A percentile compares a stretch with the other conserved stretches of the same genome.
Evolutionary conservation across 768 basidiomycete genomes (phyloP).

Genomic region (Psilocybe tampanensis): DNA sequence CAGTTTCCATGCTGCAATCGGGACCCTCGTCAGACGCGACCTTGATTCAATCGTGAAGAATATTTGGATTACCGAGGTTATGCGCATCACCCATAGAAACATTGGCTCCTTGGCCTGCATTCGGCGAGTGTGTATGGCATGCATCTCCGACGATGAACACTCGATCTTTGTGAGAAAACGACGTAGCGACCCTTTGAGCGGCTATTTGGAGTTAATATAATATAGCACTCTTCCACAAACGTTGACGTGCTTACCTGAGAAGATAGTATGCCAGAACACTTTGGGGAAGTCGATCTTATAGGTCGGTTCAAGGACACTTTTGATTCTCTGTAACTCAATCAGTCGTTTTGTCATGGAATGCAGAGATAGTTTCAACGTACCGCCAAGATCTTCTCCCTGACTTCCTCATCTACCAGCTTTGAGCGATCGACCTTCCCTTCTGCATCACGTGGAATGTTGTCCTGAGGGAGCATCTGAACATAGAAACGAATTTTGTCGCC

Average conservation of each 20-base stretch:
- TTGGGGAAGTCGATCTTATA: constrained; percentile 3
- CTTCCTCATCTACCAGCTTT: not conserved
- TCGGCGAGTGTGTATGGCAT: constrained; percentile 14
- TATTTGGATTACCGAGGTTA: not conserved
- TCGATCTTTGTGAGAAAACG: constrained; percentile 3
- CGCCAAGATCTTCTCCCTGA: constrained; percentile 1
- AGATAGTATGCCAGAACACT: constrained; percentile 12
- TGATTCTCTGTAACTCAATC: constrained; percentile 2
- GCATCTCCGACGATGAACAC: constrained; percentile 13
- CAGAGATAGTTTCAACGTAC: too few species aligned
- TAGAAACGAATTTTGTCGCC: constrained; percentile 13
- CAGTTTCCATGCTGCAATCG: constrained; percentile 7
- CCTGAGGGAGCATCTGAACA: constrained; percentile 1
- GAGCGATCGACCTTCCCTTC: constrained; percentile 7
- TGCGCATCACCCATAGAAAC: constrained; percentile 12
- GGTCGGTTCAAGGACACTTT: not conserved
- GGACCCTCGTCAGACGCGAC: too few species aligned
- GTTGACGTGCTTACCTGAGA: constrained; percentile 6
- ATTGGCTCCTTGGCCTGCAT: constrained; percentile 14
- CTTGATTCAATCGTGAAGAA: too few species aligned
- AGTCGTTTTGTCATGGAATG: too few species aligned
- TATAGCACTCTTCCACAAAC: too few species aligned
- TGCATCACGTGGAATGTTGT: constrained; percentile 5
- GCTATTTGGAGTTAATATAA: not conserved
- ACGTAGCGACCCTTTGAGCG: constrained; percentile 8